Conservation (phyloP, 2,329 filamentous ascomycete genomes). For the Colletotrichum lupini region DNA sequence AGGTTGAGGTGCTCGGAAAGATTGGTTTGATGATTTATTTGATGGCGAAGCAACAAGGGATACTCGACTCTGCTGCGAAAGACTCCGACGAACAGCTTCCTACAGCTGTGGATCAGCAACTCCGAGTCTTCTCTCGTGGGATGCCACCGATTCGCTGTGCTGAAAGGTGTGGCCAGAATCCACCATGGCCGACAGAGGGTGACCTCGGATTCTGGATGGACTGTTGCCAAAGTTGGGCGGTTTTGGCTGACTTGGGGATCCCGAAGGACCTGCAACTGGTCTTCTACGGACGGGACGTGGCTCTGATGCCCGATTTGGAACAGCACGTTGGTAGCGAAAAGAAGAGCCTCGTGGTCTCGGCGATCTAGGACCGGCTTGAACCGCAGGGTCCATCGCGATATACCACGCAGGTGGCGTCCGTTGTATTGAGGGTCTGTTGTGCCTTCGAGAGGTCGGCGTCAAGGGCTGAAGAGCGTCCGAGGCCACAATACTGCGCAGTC, state of each 20-base stretch:
- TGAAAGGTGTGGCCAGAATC: neutral
- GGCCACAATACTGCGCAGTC: slow-evolving; percentile 11
- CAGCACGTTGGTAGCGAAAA: neutral
- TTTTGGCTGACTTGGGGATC: slow-evolving; percentile 9
- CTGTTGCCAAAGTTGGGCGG: neutral
- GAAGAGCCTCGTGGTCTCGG: neutral
- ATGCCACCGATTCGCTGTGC: neutral
- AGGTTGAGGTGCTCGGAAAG: slow-evolving; percentile 7
- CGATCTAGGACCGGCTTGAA: neutral
- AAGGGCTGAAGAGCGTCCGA: slow-evolving; percentile 25
- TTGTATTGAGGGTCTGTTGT: slow-evolving; percentile 10
- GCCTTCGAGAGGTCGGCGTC: neutral
- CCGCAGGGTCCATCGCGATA: slow-evolving; percentile 1
- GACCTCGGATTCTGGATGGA: neutral
- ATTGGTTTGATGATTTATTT: neutral
- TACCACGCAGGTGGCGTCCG: slow-evolving; percentile 17
- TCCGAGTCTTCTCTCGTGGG: slow-evolving; percentile 28
- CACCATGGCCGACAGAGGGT: neutral
- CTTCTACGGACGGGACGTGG: neutral
- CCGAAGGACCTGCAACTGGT: slow-evolving; percentile 10
- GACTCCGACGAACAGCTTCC: slow-evolving; percentile 35
- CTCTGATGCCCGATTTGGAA: neutral
- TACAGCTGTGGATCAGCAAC: slow-evolving; percentile 34
- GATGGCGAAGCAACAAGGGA: slow-evolving; percentile 32
- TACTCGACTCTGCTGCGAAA: slow-evolving; percentile 36